Evolutionary conservation across 805 yeast species (phyloP), one percentile per base, ranked within the genome.

Genomic region (Priceomyces melissophilus): DNA sequence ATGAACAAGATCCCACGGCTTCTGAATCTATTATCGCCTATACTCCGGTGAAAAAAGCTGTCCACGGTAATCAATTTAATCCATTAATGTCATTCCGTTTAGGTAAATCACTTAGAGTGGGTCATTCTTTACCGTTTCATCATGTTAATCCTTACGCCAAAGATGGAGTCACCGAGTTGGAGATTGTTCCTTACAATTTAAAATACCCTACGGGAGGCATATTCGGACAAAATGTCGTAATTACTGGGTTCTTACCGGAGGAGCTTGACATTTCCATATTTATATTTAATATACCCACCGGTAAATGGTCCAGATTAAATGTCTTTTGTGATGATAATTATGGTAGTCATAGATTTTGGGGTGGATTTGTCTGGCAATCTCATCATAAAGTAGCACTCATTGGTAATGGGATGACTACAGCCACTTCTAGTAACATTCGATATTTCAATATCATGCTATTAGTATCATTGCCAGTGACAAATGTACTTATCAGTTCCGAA

Each of bases 331-430:
- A 73, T 36, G 81, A 76, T 47, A 76, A 72, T 36, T 63, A 70
- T 26, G 75, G 75, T 25, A 68, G 76, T 2, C 86, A 82, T 52
- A 63, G 83, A 39, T 71, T 82, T 38, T 79, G 86, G 78, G 81
- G 79, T 46, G 79, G 84, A 0, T 81, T 75, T 59, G 79, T 79
- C 1, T 85, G 95, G 95, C 75, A 74, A 26, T 82, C 90, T 1
- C 95, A 85, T 58, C 91, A 85, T 53, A 81, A 79, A 55, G 79
- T 82, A 1, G 63, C 82, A 1, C 58, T 83, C 23, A 51, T 85
- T 28, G 93, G 93, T 1, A 73, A 71, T 47, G 52, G 55, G 26
- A 61, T 68, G n/a, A 69, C 77, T 3, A 60, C 73, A 1, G 55
- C 55, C 31, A 69, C 79, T 3, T 63, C 75, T 3, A 71, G 78